Percentiles rank a stretch among this genome's conserved stretches.
Evolutionary conservation across 306 rosid genomes (phyloP).

Genomic region (Cucurbita pepo): DNA sequence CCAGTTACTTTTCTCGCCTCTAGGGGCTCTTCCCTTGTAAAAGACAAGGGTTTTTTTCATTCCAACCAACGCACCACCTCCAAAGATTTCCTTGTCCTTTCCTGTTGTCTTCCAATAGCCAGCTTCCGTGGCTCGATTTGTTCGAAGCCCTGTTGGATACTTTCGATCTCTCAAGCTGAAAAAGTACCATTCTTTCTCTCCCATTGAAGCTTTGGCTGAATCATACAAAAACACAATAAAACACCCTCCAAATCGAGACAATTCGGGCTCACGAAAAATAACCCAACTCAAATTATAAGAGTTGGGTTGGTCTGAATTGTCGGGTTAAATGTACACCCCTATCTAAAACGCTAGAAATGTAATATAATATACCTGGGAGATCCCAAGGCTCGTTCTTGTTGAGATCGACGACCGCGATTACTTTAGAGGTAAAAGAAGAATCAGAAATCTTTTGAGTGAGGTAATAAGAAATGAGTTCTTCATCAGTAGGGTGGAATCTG

Average conservation of each 20-base stretch:
- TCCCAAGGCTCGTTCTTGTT: slow-evolving; percentile 96
- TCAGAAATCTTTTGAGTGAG: slow-evolving; percentile 60
- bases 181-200: slow-evolving; percentile 88
- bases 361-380: slow-evolving; percentile 44
- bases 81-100: slow-evolving; percentile 67
- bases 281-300: too few relatives aligned
- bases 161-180: slow-evolving; percentile 69
- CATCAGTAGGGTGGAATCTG: slow-evolving; percentile 91
- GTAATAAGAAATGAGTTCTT: slow-evolving; percentile 75
- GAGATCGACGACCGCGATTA: slow-evolving; percentile 77
- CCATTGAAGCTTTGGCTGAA: slow-evolving; percentile 76
- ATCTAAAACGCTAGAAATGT: not conserved
- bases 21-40: slow-evolving; percentile 88
- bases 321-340: too few relatives aligned
- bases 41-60: slow-evolving; percentile 96
- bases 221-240: not conserved
- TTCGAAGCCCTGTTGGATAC: slow-evolving; percentile 81
- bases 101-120: slow-evolving; percentile 98
- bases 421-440: slow-evolving; percentile 42
- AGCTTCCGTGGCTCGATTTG: slow-evolving; percentile 80
- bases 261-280: too few relatives aligned
- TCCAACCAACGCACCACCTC: slow-evolving; percentile 38
- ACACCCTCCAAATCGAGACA: too few relatives aligned
- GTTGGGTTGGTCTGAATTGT: too few relatives aligned
- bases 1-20: slow-evolving; percentile 90